Evolutionary conservation across 768 basidiomycete genomes (phyloP), one percentile per base, ranked within the genome.

Genomic region (Boletus bicolor): DNA sequence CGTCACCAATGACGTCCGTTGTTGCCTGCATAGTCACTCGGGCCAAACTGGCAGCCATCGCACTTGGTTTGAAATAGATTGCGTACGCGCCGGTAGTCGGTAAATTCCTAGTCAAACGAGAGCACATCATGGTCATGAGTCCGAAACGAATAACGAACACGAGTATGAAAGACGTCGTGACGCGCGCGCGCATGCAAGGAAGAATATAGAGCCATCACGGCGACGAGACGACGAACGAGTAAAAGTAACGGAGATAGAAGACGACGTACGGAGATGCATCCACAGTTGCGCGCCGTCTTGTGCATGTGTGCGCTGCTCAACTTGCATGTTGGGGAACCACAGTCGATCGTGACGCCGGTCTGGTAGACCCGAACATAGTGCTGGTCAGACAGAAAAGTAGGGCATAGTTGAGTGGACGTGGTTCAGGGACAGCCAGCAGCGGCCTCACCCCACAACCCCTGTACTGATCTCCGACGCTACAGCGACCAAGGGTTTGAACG

Each of bases 41-140:
- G 21, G 21, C 21, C 21, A 3, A 43, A 66, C 58, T 73, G 76
- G 73, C 86, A 87, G 1, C 46, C 59, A 5, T 85, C 86, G 72
- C 86, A 88, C 53, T 79, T 74, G 54, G 79, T 78, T 61, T 86
- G 85, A 61, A 89, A 85, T 68, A 87, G 75, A 67, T 82, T 89
- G 55, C 78, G 72, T 38, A 89, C 82, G 39, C 78, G 76, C 51
- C 81, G 77, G 38, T 82, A 66, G 61, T 87, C 84, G 47, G 69
- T 57, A 36, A 71, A 66, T 35, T 59, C 65, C 79, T 81, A 17
- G 37, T 19, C 34, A 37, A 36, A 42, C 44, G 21, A 48, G 8
- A 42, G 28, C 26, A 26, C 28, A 48, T 26, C n/a, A 24, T 34
- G 38, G 35, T 49, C 35, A 38, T 52, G 43, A 66, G 58, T 34